Percentiles rank a stretch among this genome's conserved stretches.
phyloP scores from a whole-genome alignment of 768 basidiomycete genomes.

The Lanmaoa rubissima region DNA sequence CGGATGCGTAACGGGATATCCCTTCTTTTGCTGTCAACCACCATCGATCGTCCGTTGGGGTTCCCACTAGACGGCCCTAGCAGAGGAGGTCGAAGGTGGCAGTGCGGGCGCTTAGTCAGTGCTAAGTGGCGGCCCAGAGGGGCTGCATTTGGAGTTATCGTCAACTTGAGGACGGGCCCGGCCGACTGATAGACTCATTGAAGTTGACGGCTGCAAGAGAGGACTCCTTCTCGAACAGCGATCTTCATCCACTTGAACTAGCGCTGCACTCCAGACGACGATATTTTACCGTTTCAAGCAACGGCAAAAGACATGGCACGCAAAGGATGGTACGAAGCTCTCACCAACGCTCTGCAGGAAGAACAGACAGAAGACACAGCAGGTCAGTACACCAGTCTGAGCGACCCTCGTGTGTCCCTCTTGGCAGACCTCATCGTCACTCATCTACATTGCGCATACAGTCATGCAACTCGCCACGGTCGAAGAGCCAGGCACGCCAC shows the following conservation, averaged over 20 bases:
- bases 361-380: conserved; percentile 31
- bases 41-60: too few relatives aligned
- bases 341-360: conserved; percentile 40
- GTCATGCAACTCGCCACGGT: conserved; percentile 52
- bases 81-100: too few relatives aligned
- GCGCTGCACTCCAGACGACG: background rate
- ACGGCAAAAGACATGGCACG: conserved; percentile 1
- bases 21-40: too few relatives aligned
- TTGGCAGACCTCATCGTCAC: background rate
- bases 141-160: too few relatives aligned
- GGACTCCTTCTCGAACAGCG: background rate
- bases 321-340: conserved; percentile 46
- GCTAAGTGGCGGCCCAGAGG: too few relatives aligned
- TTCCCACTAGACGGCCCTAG: too few relatives aligned
- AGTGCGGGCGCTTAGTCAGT: too few relatives aligned
- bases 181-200: too few relatives aligned
- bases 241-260: background rate
- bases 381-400: conserved; percentile 23
- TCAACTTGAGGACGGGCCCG: too few relatives aligned
- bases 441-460: conserved; percentile 22
- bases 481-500: conserved; percentile 40
- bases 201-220: too few relatives aligned
- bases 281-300: background rate
- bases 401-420: background rate
- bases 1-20: too few relatives aligned